Evolutionary conservation across 257 asterid species (phyloP).

Genomic region (Nicotiana knightiana): DNA sequence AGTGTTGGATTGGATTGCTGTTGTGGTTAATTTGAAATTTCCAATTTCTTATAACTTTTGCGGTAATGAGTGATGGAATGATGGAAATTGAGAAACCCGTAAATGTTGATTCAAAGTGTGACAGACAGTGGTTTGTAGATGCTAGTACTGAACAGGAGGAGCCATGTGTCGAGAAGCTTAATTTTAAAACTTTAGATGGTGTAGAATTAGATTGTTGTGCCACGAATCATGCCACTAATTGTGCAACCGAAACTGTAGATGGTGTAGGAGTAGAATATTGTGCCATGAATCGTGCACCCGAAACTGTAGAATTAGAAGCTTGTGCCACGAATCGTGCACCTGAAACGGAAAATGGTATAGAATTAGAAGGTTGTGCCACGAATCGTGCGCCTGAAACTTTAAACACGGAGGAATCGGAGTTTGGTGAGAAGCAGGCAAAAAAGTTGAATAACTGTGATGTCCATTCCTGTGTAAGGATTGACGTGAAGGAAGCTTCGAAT

Average conservation of each 20-base stretch:
- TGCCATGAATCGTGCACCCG: slow-evolving; percentile 9
- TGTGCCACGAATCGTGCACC: slow-evolving; percentile 8
- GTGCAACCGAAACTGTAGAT: slow-evolving; percentile 13
- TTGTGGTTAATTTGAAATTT: too few relatives aligned
- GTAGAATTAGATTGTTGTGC: slow-evolving; percentile 17
- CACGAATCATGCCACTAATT: slow-evolving; percentile 6
- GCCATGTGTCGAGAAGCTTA: slow-evolving; percentile 28
- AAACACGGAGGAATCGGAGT: slow-evolving; percentile 20
- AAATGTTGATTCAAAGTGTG: slow-evolving; percentile 30
- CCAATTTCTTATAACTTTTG: background rate
- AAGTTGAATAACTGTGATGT: slow-evolving; percentile 22
- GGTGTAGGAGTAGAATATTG: slow-evolving; percentile 17
- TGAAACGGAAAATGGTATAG: slow-evolving; percentile 12
- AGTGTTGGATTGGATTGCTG: too few relatives aligned
- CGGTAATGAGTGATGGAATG: slow-evolving; percentile 20
- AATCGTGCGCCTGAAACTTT: slow-evolving; percentile 14
- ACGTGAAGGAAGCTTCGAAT: slow-evolving; percentile 61
- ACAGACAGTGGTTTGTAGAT: slow-evolving; percentile 19
- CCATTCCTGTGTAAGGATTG: slow-evolving; percentile 31
- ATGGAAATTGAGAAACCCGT: slow-evolving; percentile 27
- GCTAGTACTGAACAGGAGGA: slow-evolving; percentile 26
- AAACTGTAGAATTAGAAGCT: slow-evolving; percentile 11
- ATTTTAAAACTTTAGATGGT: slow-evolving; percentile 11
- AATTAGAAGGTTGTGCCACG: slow-evolving; percentile 14
- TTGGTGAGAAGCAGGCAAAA: slow-evolving; percentile 19